phyloP scores from a whole-genome alignment of 2,329 filamentous ascomycete genomes.

The Beauveria bassiana region DNA sequence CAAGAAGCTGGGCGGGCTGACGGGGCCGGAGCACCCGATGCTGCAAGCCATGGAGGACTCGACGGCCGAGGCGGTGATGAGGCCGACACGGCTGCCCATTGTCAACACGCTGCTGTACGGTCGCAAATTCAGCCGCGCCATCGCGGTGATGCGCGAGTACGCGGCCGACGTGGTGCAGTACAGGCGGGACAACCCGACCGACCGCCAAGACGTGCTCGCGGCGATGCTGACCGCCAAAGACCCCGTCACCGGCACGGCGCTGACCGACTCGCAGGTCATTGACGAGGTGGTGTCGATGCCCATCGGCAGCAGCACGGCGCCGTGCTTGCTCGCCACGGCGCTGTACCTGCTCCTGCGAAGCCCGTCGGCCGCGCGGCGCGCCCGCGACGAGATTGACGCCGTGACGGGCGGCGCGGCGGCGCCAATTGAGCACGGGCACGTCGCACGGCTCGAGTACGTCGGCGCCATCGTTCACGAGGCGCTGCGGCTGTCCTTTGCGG shows the following conservation, averaged over 20 bases:
- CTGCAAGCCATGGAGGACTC: constrained; percentile 46
- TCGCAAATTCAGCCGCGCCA: constrained; percentile 46
- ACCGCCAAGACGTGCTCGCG: constrained; percentile 53
- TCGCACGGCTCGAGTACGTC: constrained; percentile 44
- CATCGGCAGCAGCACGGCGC: constrained; percentile 46
- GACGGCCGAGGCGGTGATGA: constrained; percentile 48
- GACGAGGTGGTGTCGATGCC: constrained; percentile 65
- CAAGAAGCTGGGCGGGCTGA: constrained; percentile 39
- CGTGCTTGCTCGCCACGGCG: constrained; percentile 34
- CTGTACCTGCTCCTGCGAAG: constrained; percentile 46
- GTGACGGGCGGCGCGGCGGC: constrained; percentile 41
- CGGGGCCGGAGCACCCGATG: constrained; percentile 39
- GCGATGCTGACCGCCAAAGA: constrained; percentile 52
- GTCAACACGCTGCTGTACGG: constrained; percentile 46
- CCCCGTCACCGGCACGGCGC: constrained; percentile 48
- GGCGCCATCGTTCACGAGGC: constrained; percentile 47
- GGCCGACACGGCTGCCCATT: constrained; percentile 42
- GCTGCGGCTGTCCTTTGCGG: constrained; percentile 45
- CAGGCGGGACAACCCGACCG: constrained; percentile 44
- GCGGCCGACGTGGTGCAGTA: constrained; percentile 49
- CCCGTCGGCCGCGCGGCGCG: constrained; percentile 37
- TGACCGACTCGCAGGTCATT: constrained; percentile 53
- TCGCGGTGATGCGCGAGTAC: constrained; percentile 45
- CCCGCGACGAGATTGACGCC: constrained; percentile 45
- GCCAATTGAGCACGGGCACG: constrained; percentile 38